phyloP scores from a whole-genome alignment of 140 eudicot species.

The Flaveria floridana region DNA sequence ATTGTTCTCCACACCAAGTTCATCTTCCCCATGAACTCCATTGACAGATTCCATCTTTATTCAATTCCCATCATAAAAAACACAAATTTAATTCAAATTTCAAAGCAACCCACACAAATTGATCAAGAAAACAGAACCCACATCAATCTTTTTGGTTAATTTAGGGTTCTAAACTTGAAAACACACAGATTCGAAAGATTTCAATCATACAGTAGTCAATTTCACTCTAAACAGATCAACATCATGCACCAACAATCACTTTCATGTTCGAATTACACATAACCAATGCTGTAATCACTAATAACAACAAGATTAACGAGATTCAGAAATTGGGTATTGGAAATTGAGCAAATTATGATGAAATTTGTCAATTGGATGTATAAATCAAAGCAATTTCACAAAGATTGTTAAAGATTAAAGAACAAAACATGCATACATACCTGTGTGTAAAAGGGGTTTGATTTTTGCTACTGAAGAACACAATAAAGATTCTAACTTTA shows the following conservation, averaged over 20 bases:
- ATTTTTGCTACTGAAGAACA: constrained; percentile 26
- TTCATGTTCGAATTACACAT: constrained; percentile 19
- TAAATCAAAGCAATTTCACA: constrained; percentile 22
- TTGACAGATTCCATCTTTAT: constrained; percentile 57
- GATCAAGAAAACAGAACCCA: constrained; percentile 25
- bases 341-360: constrained; percentile 18
- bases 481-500: constrained; percentile 32
- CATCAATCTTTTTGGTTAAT: not conserved
- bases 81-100: constrained; percentile 22
- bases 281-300: constrained; percentile 10
- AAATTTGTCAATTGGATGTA: constrained; percentile 11
- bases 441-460: constrained; percentile 28
- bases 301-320: constrained; percentile 22
- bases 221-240: constrained; percentile 28
- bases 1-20: constrained; percentile 35
- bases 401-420: not conserved
- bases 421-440: constrained; percentile 7
- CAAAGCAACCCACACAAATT: not conserved
- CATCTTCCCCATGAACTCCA: constrained; percentile 59
- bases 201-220: constrained; percentile 18
- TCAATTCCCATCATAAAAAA: constrained; percentile 7
- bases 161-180: constrained; percentile 1
- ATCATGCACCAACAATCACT: constrained; percentile 32
- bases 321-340: not conserved
- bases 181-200: constrained; percentile 13